Base-by-base conservation (phyloP, 2,329 filamentous ascomycete genomes). In the Xylariales sp. region DNA sequence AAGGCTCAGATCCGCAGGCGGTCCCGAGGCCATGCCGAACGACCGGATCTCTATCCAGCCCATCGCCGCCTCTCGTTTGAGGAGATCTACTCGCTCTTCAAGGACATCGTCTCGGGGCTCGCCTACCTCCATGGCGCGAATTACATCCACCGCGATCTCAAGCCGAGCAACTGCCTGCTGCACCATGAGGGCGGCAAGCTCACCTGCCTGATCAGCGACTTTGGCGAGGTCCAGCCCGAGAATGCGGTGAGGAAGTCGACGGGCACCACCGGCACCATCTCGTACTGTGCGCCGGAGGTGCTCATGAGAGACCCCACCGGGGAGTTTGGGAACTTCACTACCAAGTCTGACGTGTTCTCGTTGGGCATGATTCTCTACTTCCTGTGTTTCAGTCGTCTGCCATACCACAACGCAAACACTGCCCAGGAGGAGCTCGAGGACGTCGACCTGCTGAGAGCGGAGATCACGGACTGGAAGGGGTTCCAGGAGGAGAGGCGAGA, bases 281-380 rank as follows among this genome's bases (percentile, higher is more conserved):
- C 91, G 0, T 98, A 96, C 62, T 98, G 93, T 62, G 93, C 93
- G 0, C 93, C 93, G 0, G 93, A 98, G 62, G 94, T 98, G 0
- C 69, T 98, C 21, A 81, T 77, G 38, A 76, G 77, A 50, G 83
- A 81, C 43, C 65, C 76, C 0, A 73, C 71, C 20, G 91, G 91
- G 0, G 76, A 76, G 1, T 91, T 87, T 53, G 89, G 86, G 6
- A 95, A 97, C 58, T 98, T 98, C 56, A 95, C 89, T 0, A 90
- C 88, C 19, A 98, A 97, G 58, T 96, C 90, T 0, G 93, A 98
- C 57, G 86, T 98, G n/a, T 98, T 98, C 63, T 96, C 90, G 1
- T 70, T 98, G 0, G 93, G 93, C 36, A 96, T 98, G 91, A 97
- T 97, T 42, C 74, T 98, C 3, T 95, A 97, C 62, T 98, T 98